Conservation (phyloP, 129 eudicot genomes). For the Lonicera japonica region DNA sequence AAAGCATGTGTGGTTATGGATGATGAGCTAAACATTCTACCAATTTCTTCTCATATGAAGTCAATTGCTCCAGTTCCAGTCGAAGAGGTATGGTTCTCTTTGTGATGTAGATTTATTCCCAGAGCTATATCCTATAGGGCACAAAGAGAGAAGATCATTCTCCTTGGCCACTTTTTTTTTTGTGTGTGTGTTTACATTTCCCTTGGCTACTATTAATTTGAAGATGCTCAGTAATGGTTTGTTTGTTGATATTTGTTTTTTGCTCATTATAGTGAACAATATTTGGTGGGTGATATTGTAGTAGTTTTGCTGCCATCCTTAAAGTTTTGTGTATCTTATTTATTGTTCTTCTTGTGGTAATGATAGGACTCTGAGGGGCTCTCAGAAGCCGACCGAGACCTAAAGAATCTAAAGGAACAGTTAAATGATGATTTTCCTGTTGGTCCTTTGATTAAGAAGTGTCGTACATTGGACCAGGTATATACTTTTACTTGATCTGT, state of each 20-base stretch:
- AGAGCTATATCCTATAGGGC: not conserved
- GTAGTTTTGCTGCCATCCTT: not conserved
- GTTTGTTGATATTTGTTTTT: not conserved
- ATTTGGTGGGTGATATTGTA: conserved; percentile 14
- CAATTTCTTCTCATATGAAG: conserved; percentile 91
- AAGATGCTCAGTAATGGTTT: not conserved
- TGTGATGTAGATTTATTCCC: not conserved
- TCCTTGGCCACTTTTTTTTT: too few relatives aligned
- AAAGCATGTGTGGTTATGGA: conserved; percentile 90
- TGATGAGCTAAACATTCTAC: conserved; percentile 87
- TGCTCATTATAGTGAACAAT: not conserved
- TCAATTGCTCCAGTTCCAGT: conserved; percentile 61
- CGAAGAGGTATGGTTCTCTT: conserved; percentile 45
- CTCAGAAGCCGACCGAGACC: conserved; percentile 67
- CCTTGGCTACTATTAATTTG: too few relatives aligned
- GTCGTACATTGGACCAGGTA: conserved; percentile 92
- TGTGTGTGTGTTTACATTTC: too few relatives aligned
- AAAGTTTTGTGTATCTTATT: conserved; percentile 9
- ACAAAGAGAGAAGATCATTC: too few relatives aligned
- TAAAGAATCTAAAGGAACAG: conserved; percentile 79
- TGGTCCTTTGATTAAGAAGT: conserved; percentile 74
- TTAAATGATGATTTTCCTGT: conserved; percentile 81
- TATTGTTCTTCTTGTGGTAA: conserved; percentile 17
- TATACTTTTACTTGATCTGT: not conserved
- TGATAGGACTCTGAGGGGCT: conserved; percentile 77